Percentiles rank a stretch among this genome's conserved stretches.
phyloP scores from a whole-genome alignment of 2,329 filamentous ascomycete species.

The Thielaviopsis cerberus region DNA sequence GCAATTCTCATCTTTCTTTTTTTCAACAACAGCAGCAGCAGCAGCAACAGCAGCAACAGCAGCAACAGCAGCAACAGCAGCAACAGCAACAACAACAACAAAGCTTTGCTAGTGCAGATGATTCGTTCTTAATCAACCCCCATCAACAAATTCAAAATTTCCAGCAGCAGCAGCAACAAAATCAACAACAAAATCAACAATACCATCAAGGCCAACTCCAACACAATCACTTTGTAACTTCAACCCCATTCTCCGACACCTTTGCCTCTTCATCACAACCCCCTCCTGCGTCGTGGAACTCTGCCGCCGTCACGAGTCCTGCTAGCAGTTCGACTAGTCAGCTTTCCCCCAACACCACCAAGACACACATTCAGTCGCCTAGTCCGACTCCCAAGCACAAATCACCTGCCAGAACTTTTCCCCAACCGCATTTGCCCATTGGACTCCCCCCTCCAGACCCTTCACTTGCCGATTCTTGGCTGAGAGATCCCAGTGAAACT shows the following conservation, averaged over 20 bases:
- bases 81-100: not conserved
- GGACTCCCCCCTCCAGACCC: slow-evolving; percentile 3
- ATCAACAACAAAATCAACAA: not conserved
- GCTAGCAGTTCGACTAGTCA: not conserved
- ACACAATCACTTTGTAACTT: not conserved
- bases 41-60: not conserved
- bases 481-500: not conserved
- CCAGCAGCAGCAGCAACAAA: not conserved
- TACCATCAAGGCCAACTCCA: not conserved
- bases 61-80: not conserved
- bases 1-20: slow-evolving; percentile 1
- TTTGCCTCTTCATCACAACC: not conserved
- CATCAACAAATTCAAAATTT: not conserved
- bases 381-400: not conserved
- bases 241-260: not conserved
- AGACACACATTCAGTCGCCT: not conserved
- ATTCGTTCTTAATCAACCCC: not conserved
- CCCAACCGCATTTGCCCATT: not conserved
- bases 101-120: not conserved
- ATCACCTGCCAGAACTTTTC: not conserved
- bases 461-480: not conserved
- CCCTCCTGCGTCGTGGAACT: not conserved
- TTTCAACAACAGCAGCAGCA: not conserved
- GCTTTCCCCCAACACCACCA: not conserved
- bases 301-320: not conserved